Evolutionary conservation across 495 filamentous ascomycete genomes (phyloP), one percentile per base, ranked within the genome.

Genomic region (Parmelia sp.): DNA sequence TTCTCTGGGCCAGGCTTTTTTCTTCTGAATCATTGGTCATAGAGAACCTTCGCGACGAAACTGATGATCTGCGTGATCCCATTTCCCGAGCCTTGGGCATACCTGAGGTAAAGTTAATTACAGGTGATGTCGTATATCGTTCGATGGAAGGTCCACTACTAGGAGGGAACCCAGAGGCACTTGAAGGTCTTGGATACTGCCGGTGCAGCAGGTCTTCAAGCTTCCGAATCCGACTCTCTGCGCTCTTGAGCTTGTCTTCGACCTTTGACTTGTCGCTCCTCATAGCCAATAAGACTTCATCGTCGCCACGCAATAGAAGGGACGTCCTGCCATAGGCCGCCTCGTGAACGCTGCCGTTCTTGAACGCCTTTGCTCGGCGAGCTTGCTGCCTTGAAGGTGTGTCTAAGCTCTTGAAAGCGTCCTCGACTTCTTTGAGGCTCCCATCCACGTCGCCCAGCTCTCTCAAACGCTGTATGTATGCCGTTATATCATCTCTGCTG

Each of bases 321-420:
- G 92, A 92, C 63, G 88, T 92, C 64, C 85, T 85, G 40, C 91
- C 89, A 56, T 90, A 79, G 15, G 80, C 81, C 19, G 87, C 86
- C 69, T 97, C 94, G 68, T 97, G 92, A 17, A 99, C 82, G 69
- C 92, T 97, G 47, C 94, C 95, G 68, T 92, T 90, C 70, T 96
- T 97, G 81, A 99, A 97, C 0, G 90, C 91, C 70, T 92, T 95
- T 45, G 90, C 85, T 58, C 89, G 82, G 72, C 89, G 90, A 55
- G 84, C 82, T 69, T 86, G 84, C 71, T 90, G 89, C 66, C 86
- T 87, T 8, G 88, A 91, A 1, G 92, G 92, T 51, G 72, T 70
- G 68, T 84, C 84, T 35, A 92, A 67, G 35, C 79, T 79, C 58
- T 84, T 83, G 53, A 87, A 76, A 60, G 90, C 83, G 40, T 86